phyloP scores from a whole-genome alignment of 768 basidiomycete genomes.

The Tubosaeta sp. region DNA sequence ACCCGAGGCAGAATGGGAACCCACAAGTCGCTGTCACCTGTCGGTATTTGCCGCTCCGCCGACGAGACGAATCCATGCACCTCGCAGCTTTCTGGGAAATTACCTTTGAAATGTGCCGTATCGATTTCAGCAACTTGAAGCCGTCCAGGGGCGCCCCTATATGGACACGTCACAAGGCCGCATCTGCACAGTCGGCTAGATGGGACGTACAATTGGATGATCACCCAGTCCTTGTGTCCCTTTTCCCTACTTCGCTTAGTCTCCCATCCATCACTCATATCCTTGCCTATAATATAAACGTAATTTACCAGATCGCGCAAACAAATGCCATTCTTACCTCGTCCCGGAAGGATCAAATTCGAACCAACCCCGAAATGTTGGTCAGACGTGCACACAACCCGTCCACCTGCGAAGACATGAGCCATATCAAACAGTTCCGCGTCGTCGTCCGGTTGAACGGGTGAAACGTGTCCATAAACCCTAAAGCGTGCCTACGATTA shows the following conservation, averaged over 20 bases:
- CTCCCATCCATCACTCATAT: slow-evolving; percentile 99
- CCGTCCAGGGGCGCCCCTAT: slow-evolving; percentile 67
- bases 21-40: slow-evolving; percentile 52
- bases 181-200: not conserved
- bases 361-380: slow-evolving; percentile 93
- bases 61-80: slow-evolving; percentile 51
- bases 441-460: slow-evolving; percentile 52
- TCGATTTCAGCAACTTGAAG: slow-evolving; percentile 85
- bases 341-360: slow-evolving; percentile 87
- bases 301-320: not conserved
- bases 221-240: slow-evolving; percentile 87
- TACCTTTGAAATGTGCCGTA: slow-evolving; percentile 93
- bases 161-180: not conserved
- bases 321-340: slow-evolving; percentile 44
- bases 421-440: slow-evolving; percentile 73
- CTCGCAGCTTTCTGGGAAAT: slow-evolving; percentile 88
- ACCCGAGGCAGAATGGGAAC: slow-evolving; percentile 65
- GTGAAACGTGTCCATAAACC: slow-evolving; percentile 76
- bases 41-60: slow-evolving; percentile 32
- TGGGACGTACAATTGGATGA: slow-evolving; percentile 72
- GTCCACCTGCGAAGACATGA: slow-evolving; percentile 85
- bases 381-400: slow-evolving; percentile 81
- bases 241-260: slow-evolving; percentile 80
- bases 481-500: slow-evolving; percentile 77
- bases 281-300: slow-evolving; percentile 46